A percentile compares a stretch with the other conserved stretches of the same genome.
Evolutionary conservation across 768 basidiomycete genomes (phyloP).

Genomic region (Auriscalpium vulgare): DNA sequence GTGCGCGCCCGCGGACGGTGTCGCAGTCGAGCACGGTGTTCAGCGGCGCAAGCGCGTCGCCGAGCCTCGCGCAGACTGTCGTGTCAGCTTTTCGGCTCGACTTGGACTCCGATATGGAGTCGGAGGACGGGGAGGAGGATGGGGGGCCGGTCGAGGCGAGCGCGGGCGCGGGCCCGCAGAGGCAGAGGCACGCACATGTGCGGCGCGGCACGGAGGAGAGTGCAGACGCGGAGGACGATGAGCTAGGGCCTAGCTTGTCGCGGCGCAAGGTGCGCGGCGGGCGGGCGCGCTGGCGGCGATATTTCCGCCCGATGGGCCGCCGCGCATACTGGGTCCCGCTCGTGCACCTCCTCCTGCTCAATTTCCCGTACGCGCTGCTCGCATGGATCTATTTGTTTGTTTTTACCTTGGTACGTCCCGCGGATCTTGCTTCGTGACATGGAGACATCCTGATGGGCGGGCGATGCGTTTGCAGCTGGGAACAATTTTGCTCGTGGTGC

Average conservation of each 20-base stretch:
- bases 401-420: constrained; percentile 63
- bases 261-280: constrained; percentile 4
- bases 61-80: constrained; percentile 62
- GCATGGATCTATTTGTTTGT: constrained; percentile 78
- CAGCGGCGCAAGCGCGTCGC: constrained; percentile 42
- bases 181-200: not conserved
- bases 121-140: constrained; percentile 25
- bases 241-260: constrained; percentile 7
- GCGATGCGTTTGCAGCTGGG: constrained; percentile 43
- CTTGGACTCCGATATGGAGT: constrained; percentile 33
- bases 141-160: constrained; percentile 10
- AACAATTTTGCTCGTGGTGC: constrained; percentile 70
- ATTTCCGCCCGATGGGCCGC: constrained; percentile 55
- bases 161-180: not conserved
- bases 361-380: constrained; percentile 71
- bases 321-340: constrained; percentile 56
- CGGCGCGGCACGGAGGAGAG: not conserved
- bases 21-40: constrained; percentile 48
- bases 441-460: too few relatives aligned
- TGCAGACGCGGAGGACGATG: constrained; percentile 3
- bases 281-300: constrained; percentile 37
- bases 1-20: constrained; percentile 40
- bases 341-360: constrained; percentile 63
- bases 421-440: not conserved
- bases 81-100: constrained; percentile 60